Evolutionary conservation across 2,329 filamentous ascomycete genomes (phyloP), one percentile per base, ranked within the genome.

Genomic region (Trichothecium sympodiale): DNA sequence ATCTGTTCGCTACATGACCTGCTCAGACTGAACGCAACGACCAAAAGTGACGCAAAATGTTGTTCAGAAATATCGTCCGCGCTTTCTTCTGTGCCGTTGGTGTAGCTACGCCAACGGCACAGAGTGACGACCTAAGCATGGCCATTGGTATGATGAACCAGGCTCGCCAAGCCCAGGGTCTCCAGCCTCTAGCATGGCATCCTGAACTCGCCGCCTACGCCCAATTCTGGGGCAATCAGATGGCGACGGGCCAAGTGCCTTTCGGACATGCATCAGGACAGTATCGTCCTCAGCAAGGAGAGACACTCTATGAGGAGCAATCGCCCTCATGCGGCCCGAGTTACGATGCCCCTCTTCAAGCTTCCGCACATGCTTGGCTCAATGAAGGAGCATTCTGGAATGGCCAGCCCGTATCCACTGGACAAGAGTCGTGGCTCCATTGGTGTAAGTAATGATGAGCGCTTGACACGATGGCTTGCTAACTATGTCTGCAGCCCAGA

Each of bases 371-470:
- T 7, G 44, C 43, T 9, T 60, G 56, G 57, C 50, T 60, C 2
- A 43, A 43, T 7, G 44, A 59, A 33, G 54, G 40, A 18, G 39
- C 43, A 16, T 35, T 52, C 13, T 60, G 54, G 36, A 42, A 46
- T 17, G 48, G 50, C 13, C 46, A 51, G 38, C 49, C 54, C 31
- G 46, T 59, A 29, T 44, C 42, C 12, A 51, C 50, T 6, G 55
- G 55, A 6, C 45, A 51, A 12, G 56, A 57, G 38, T 46, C 45
- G 3, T 59, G 55, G 55, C 48, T 57, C 17, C 56, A 60, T 29
- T 59, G 54, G 54, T 54, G 56, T 59, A 50, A 41, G 51, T 44
- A 8, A 25, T 17, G n/a, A 12, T 29, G n/a, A 4, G n/a, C n/a
- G n/a, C n/a, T n/a, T n/a, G n/a, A n/a, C n/a, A n/a, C n/a, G n/a